Evolutionary conservation across 805 yeast genomes (phyloP).

Genomic region (Barnettozyma salicaria): DNA sequence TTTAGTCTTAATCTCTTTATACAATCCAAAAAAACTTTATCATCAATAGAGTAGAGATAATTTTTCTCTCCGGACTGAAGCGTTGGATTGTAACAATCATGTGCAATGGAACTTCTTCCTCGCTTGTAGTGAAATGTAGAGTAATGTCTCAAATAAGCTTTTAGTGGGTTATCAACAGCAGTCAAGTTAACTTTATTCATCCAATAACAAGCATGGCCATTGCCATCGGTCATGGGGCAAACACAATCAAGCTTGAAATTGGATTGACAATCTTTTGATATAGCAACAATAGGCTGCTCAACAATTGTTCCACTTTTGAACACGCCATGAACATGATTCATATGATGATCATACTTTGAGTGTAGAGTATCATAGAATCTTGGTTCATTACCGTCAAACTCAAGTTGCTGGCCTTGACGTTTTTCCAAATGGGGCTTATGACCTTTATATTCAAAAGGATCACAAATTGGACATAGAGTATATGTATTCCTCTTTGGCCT

Average conservation of each 20-base stretch:
- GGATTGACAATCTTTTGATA: not conserved
- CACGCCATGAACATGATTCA: conserved; percentile 6
- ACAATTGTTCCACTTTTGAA: conserved; percentile 4
- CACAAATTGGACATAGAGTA: conserved; percentile 6
- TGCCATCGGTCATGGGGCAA: conserved; percentile 1
- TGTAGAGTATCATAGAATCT: conserved; percentile 8
- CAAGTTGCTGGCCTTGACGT: conserved; percentile 1
- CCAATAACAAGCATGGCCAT: conserved; percentile 5
- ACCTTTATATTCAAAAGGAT: not conserved
- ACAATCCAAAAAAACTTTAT: too few species aligned
- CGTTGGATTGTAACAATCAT: too few species aligned
- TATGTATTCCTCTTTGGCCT: conserved; percentile 7
- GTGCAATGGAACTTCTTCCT: too few species aligned
- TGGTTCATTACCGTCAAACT: conserved; percentile 1
- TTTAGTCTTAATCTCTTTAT: too few species aligned
- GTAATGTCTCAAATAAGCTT: conserved; percentile 7
- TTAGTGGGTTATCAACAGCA: conserved; percentile 3
- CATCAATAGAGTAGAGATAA: too few species aligned
- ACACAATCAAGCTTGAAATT: not conserved
- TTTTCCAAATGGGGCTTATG: not conserved
- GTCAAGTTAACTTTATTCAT: conserved; percentile 1
- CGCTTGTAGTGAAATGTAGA: conserved; percentile 4
- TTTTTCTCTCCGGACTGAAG: too few species aligned
- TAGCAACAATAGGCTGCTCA: not conserved
- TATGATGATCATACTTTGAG: conserved; percentile 8